These are phyloP conservation scores for Poterioochromonas sp. DNA, from an alignment of 352 stramenopile genomes.

Conservation along the genomic window DNA sequence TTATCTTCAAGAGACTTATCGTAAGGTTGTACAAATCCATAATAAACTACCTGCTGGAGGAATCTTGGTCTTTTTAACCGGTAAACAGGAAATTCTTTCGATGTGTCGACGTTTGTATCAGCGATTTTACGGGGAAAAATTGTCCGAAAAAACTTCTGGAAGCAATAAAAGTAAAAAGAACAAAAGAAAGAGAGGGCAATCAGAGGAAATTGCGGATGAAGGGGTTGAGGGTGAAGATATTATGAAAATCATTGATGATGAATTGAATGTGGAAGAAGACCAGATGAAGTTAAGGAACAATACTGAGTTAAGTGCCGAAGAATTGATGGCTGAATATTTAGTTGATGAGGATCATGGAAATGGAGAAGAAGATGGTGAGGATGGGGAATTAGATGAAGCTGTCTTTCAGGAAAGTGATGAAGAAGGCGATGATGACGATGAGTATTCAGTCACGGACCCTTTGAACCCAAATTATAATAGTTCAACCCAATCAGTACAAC, in stretches of 20 bases:
- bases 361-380: slow-evolving; percentile 35
- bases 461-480: too few relatives aligned
- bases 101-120: slow-evolving; percentile 53
- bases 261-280: slow-evolving; percentile 58
- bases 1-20: slow-evolving; percentile 87
- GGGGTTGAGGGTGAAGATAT: slow-evolving; percentile 51
- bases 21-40: slow-evolving; percentile 94
- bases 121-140: neutral
- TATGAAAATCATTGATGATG: slow-evolving; percentile 15
- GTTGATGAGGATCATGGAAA: slow-evolving; percentile 45
- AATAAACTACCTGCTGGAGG: slow-evolving; percentile 85
- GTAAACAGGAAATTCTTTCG: slow-evolving; percentile 56
- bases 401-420: slow-evolving; percentile 38
- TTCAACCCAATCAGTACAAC: too few relatives aligned
- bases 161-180: slow-evolving; percentile 53
- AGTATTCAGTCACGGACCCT: too few relatives aligned
- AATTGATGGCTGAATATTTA: slow-evolving; percentile 55
- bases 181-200: slow-evolving; percentile 32
- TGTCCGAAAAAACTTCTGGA: slow-evolving; percentile 44
- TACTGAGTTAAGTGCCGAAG: slow-evolving; percentile 59
- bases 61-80: slow-evolving; percentile 95
- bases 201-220: too few relatives aligned
- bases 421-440: slow-evolving; percentile 35
- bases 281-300: slow-evolving; percentile 57
- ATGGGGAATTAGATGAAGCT: slow-evolving; percentile 14